Percentiles rank a stretch among this genome's conserved stretches.
Evolutionary conservation across 345 rosid genomes (phyloP).

Genomic region (Lumnitzera littorea): DNA sequence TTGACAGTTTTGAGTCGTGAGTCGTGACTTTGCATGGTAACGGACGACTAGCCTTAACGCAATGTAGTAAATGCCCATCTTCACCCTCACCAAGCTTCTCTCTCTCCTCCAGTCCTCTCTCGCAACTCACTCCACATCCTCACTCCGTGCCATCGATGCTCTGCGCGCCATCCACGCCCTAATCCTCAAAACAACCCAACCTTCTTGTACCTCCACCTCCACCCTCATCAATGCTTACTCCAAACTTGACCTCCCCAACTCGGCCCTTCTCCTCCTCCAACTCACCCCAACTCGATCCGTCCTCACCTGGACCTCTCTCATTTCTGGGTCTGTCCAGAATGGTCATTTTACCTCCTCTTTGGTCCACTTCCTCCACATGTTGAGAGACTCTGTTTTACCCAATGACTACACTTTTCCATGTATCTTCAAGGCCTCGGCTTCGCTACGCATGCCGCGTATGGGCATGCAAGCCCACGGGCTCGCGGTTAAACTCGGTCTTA

Average conservation of each 20-base stretch:
- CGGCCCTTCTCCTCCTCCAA: conserved; percentile 53
- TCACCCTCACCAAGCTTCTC: conserved; percentile 39
- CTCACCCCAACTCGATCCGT: conserved; percentile 57
- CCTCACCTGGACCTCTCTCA: conserved; percentile 70
- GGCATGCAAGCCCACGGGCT: conserved; percentile 61
- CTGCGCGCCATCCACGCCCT: conserved; percentile 56
- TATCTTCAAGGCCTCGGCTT: conserved; percentile 65
- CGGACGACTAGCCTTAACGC: too few relatives aligned
- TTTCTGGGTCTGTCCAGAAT: conserved; percentile 61
- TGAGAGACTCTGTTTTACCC: conserved; percentile 44
- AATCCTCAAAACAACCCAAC: conserved; percentile 36
- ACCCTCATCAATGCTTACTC: conserved; percentile 74
- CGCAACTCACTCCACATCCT: conserved; percentile 31
- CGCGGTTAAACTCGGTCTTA: conserved; percentile 47
- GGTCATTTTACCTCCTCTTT: conserved; percentile 56
- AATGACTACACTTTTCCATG: conserved; percentile 87
- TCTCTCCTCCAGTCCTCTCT: conserved; percentile 42
- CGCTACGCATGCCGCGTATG: conserved; percentile 21
- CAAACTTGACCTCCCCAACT: conserved; percentile 50
- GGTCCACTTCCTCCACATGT: conserved; percentile 42
- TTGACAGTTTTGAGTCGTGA: too few relatives aligned
- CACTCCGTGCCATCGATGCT: conserved; percentile 63
- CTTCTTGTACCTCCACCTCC: conserved; percentile 47
- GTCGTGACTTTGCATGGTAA: too few relatives aligned
- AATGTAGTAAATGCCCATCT: conserved; percentile 20